These are phyloP conservation scores for Trichoderma aggressivum DNA, from an alignment of 2,329 filamentous ascomycete species.

Conservation along the genomic window DNA sequence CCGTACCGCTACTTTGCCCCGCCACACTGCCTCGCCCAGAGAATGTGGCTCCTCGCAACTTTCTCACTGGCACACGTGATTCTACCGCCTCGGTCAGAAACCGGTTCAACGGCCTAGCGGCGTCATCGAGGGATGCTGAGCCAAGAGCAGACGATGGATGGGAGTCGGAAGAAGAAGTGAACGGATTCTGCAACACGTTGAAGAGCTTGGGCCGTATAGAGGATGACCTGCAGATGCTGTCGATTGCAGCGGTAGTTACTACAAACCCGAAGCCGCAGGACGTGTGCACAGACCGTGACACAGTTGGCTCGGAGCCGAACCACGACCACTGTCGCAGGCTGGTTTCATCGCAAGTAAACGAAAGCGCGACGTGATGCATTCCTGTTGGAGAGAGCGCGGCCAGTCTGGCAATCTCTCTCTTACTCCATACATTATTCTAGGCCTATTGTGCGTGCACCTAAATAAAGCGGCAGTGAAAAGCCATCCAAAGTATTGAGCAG, in stretches of 20 bases:
- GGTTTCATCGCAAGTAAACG: constrained; percentile 14
- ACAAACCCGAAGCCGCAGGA: neutral
- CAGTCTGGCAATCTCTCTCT: neutral
- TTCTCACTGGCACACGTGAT: constrained; percentile 12
- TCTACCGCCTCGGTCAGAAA: neutral
- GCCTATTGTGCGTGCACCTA: neutral
- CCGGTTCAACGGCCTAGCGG: neutral
- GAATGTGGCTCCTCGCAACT: constrained; percentile 5
- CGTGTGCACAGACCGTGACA: neutral
- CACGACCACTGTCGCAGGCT: constrained; percentile 9
- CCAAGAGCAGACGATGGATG: neutral
- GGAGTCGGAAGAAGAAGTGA: neutral
- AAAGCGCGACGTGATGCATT: neutral
- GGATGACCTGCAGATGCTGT: neutral
- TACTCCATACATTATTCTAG: neutral
- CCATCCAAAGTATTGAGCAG: neutral
- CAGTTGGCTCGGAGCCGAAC: neutral
- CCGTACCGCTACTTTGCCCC: constrained; percentile 10
- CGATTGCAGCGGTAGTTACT: neutral
- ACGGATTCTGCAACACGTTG: neutral
- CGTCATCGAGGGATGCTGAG: neutral
- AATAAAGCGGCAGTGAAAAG: neutral
- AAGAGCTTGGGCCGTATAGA: neutral
- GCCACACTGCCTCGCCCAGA: neutral
- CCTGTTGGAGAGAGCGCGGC: neutral